Base-by-base conservation (phyloP, 257 asterid genomes). In the Salvia hispanica region DNA sequence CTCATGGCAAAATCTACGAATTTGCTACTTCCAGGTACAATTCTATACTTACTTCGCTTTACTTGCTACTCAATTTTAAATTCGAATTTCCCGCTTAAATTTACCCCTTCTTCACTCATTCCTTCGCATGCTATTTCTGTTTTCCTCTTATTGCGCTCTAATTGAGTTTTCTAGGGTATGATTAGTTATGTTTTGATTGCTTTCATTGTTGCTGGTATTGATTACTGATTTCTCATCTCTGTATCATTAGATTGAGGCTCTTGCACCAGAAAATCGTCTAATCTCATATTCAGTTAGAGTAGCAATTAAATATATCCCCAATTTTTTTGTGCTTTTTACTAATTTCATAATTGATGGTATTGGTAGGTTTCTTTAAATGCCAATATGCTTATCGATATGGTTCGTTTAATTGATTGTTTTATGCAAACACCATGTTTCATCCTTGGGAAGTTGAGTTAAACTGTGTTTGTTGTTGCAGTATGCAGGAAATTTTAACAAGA, bases 1-100 rank as follows among this genome's bases (percentile, higher is more conserved):
- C 73, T 42, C 77, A 87, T 11, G 90, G 88, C 9, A 82, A 63
- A 34, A 62, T 85, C 7, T 79, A 62, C 57, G 80, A 87, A 67
- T 85, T 45, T 56, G 64, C 84, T 15, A 87, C 82, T 65, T 62
- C 84, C 13, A 63, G 76, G 95, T 85, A 9, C 10, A 37, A 11
- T 58, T 50, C 48, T 15, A 9, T 37, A 3, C 39, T 55, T 56
- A 33, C 12, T 44, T 54, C 8, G 21, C 14, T 16, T 48, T 40
- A 34, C 37, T 33, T 50, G 33, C 5, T 36, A 15, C 12, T n/a
- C n/a, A 8, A 34, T 58, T 58, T 34, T 34, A 25, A 52, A 52
- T 18, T 52, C 58, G 2, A 2, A 53, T 53, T 53, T 1, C 13
- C 58, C 4, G 36, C 58, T 4, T 54, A 11, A 53, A 9, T 54